Evolutionary conservation across 2,329 filamentous ascomycete species (phyloP).

Genomic region (Neurospora sp.): DNA sequence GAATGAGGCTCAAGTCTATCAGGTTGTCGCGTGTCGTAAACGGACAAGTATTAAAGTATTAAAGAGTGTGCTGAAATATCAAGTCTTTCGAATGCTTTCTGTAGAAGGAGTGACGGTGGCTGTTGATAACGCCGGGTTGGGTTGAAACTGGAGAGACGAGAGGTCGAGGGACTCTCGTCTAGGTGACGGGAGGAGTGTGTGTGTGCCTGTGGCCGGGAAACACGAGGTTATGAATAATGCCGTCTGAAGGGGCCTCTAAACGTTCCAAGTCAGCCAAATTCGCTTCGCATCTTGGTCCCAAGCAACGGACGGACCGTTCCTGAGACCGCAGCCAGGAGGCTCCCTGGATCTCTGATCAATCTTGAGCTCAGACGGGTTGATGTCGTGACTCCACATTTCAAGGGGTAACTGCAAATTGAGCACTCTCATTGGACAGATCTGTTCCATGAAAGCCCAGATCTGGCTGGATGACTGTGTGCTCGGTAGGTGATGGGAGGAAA

Average conservation of each 20-base stretch:
- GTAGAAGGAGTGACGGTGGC: conserved; percentile 48
- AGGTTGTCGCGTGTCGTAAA: conserved; percentile 28
- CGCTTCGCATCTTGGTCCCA: conserved; percentile 6
- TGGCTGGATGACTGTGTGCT: conserved; percentile 11
- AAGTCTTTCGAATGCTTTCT: conserved; percentile 11
- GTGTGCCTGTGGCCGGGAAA: conserved; percentile 28
- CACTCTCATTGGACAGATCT: conserved; percentile 13
- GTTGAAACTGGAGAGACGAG: background rate
- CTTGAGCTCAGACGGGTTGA: background rate
- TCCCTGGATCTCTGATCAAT: background rate
- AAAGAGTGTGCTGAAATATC: conserved; percentile 45
- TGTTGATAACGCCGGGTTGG: conserved; percentile 36
- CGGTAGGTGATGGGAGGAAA: background rate
- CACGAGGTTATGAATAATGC: conserved; percentile 36
- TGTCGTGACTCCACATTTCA: conserved; percentile 1
- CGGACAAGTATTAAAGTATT: conserved; percentile 46
- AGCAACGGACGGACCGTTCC: background rate
- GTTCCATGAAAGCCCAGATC: conserved; percentile 9
- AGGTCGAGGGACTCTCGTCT: conserved; percentile 10
- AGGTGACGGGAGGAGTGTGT: conserved; percentile 19
- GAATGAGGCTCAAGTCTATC: conserved; percentile 21
- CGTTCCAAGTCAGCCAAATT: conserved; percentile 14
- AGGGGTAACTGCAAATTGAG: conserved; percentile 5
- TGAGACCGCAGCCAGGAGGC: background rate
- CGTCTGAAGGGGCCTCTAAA: conserved; percentile 33